These are phyloP conservation scores for Fusarium transvaalense DNA, from an alignment of 2,329 filamentous ascomycete genomes.

Conservation along the genomic window DNA sequence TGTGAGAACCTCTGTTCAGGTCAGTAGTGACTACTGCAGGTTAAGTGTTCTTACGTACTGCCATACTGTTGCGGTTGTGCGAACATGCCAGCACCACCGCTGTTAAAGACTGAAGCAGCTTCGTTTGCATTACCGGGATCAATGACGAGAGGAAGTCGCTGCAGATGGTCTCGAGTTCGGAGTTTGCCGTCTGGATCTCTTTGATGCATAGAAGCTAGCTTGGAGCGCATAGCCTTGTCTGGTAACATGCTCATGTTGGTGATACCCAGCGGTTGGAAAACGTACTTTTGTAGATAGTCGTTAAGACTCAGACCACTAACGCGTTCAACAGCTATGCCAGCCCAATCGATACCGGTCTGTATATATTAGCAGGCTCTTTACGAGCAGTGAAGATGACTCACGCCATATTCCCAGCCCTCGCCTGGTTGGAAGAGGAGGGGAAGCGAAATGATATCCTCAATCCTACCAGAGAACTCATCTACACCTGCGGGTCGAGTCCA, in stretches of 20 bases:
- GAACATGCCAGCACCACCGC: slow-evolving; percentile 72
- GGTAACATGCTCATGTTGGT: slow-evolving; percentile 69
- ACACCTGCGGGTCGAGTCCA: slow-evolving; percentile 62
- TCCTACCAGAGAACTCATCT: slow-evolving; percentile 69
- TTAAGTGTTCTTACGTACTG: slow-evolving; percentile 55
- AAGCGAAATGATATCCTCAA: slow-evolving; percentile 61
- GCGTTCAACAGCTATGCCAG: slow-evolving; percentile 62
- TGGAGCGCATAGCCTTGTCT: slow-evolving; percentile 63
- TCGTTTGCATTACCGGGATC: slow-evolving; percentile 56
- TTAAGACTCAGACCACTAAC: slow-evolving; percentile 59
- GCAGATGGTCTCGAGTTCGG: slow-evolving; percentile 62
- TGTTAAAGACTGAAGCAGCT: slow-evolving; percentile 63
- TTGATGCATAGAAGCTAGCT: slow-evolving; percentile 69
- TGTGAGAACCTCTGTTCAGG: slow-evolving; percentile 65
- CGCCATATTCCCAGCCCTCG: slow-evolving; percentile 70
- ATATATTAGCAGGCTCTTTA: background rate
- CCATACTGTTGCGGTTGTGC: slow-evolving; percentile 71
- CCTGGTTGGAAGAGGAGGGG: slow-evolving; percentile 75
- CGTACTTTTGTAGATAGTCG: slow-evolving; percentile 61
- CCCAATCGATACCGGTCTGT: slow-evolving; percentile 67
- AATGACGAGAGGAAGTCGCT: slow-evolving; percentile 59
- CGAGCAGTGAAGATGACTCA: slow-evolving; percentile 48
- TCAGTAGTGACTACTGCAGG: background rate
- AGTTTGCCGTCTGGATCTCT: slow-evolving; percentile 60
- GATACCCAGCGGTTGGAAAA: slow-evolving; percentile 62